Evolutionary conservation across 768 basidiomycete genomes (phyloP), one percentile per base, ranked within the genome.

Genomic region (Terana coerulea): DNA sequence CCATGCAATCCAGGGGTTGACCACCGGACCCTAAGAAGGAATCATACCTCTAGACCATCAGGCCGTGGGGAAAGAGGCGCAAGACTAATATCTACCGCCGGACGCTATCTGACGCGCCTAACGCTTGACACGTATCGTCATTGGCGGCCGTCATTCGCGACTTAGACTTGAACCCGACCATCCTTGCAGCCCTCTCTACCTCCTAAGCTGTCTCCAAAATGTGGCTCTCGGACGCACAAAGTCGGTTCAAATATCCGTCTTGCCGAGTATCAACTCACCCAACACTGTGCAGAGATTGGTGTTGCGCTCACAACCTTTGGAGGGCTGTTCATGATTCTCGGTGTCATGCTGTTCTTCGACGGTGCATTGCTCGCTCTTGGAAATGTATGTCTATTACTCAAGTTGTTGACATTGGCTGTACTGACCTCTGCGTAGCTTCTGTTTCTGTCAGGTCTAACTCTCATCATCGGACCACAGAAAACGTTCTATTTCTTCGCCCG

Each of bases 401-500:
- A n/a, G n/a, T n/a, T n/a, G n/a, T n/a, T n/a, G n/a, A 3, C 41
- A 39, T n/a, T 15, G 40, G 24, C 55, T 41, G 19, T 47, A 47
- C 28, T 46, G 28, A 31, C 14, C n/a, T 21, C 9, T 14, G 24
- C 52, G n/a, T 61, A 97, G 95, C 80, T 98, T 61, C 81, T 98
- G 57, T 99, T 99, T 75, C 69, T 99, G 34, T 84, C 88, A 2
- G 97, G 97, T 43, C 77, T 99, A 51, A 95, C 95, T 7, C 79
- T 98, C 56, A 95, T 98, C 72, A 98, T 99, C 58, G 97, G 93
- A 4, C 93, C 94, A 6, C 85, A 89, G 57, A 98, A 98, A 74
- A 97, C 94, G 17, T 95, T 97, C 72, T 91, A 92, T 71, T 98
- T 99, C 75, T 98, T 99, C 71, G 89, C 95, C 28, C 83, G 97